phyloP scores from a whole-genome alignment of 139 green algal genomes.

The Trebouxia sp. region DNA sequence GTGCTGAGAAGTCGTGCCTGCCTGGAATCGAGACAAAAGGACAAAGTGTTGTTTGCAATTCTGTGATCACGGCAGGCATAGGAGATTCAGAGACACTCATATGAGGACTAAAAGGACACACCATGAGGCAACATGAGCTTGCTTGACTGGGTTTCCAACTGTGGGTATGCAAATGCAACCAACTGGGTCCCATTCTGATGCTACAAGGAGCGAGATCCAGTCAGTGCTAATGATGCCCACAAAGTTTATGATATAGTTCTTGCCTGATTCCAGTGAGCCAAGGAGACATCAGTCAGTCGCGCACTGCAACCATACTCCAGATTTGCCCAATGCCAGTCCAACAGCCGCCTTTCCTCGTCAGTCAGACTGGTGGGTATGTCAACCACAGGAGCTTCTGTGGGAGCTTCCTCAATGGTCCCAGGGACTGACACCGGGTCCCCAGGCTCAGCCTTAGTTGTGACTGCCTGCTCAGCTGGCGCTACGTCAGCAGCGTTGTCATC shows the following conservation, averaged over 20 bases:
- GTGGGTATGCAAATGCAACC: no score
- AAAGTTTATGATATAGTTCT: constrained; percentile 41
- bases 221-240: no score
- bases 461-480: background rate
- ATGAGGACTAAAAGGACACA: no score
- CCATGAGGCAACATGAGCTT: no score
- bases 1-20: no score
- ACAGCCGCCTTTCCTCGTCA: constrained; percentile 47
- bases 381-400: background rate
- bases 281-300: constrained; percentile 57
- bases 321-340: constrained; percentile 88
- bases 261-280: constrained; percentile 89
- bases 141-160: no score
- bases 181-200: no score
- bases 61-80: no score
- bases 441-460: background rate
- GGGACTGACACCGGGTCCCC: background rate
- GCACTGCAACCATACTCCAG: constrained; percentile 89
- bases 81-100: no score
- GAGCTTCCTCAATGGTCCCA: background rate
- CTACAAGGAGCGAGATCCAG: no score
- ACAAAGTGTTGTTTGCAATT: no score
- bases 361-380: constrained; percentile 31
- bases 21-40: no score
- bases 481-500: constrained; percentile 11